Percentiles rank a stretch among this genome's conserved stretches.
These are phyloP conservation scores for Sclerotinia sclerotiorum DNA, from an alignment of 2,329 filamentous ascomycete genomes.

Conservation along the genomic window DNA sequence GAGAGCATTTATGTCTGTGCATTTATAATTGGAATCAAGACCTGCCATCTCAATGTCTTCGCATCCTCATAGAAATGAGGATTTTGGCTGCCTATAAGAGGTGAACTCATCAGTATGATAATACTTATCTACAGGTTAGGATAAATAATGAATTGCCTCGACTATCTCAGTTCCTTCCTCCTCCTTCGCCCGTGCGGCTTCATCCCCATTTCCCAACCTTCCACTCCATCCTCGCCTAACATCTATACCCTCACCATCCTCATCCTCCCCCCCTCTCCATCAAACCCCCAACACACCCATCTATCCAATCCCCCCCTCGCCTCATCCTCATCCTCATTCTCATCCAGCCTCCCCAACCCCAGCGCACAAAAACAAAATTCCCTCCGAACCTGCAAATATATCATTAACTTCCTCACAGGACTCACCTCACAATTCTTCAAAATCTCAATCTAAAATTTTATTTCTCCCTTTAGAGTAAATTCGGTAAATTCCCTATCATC, in stretches of 20 bases:
- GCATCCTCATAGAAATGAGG: neutral
- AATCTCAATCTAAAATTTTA: neutral
- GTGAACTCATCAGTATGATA: neutral
- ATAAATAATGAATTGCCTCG: neutral
- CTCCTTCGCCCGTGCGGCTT: too few species aligned
- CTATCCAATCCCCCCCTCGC: neutral
- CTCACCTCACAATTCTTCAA: neutral
- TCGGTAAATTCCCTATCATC: too few species aligned
- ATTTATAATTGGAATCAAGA: neutral
- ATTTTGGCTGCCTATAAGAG: neutral
- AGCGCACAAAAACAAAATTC: neutral
- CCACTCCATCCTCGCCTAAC: rapidly evolving
- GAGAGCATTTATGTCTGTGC: too few species aligned
- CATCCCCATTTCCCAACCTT: rapidly evolving
- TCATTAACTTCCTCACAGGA: neutral
- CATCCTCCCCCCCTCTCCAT: rapidly evolving
- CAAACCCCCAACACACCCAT: neutral
- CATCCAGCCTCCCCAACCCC: neutral
- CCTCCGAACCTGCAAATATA: neutral
- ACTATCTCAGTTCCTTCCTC: neutral
- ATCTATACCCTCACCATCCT: rapidly evolving
- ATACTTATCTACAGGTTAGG: rapidly evolving
- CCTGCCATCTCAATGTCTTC: neutral
- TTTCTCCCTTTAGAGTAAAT: neutral
- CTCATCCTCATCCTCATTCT: neutral